A percentile compares a stretch with the other conserved stretches of the same genome.
Evolutionary conservation across 768 basidiomycete genomes (phyloP).

Genomic region (Saitozyma sp.): DNA sequence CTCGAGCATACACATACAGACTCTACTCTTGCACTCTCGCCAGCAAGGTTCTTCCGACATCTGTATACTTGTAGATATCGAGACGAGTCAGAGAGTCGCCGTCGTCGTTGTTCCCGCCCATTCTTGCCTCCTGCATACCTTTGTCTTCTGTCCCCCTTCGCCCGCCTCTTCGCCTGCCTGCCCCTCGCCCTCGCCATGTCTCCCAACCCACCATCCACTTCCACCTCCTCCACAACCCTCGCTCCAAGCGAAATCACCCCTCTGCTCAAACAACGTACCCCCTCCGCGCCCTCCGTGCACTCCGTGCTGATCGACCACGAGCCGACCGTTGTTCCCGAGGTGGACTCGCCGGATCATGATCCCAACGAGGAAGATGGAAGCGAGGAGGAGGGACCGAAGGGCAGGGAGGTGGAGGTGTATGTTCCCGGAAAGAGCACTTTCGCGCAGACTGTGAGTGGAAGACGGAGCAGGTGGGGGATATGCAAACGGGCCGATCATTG

Average conservation of each 20-base stretch:
- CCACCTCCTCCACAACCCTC: neutral
- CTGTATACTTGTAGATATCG: too few relatives aligned
- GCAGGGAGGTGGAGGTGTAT: conserved; percentile 39
- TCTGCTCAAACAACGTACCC: neutral
- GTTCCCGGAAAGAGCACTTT: conserved; percentile 37
- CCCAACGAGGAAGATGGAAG: neutral
- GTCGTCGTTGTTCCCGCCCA: too few relatives aligned
- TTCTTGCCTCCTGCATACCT: too few relatives aligned
- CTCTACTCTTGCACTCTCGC: too few relatives aligned
- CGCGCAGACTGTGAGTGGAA: conserved; percentile 39
- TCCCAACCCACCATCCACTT: neutral
- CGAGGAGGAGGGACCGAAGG: neutral
- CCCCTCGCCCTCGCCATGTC: neutral
- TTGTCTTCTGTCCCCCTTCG: neutral
- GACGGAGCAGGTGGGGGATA: too few relatives aligned
- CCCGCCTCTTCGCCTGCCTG: conserved; percentile 2
- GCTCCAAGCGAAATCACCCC: conserved; percentile 12
- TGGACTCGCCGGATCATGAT: neutral
- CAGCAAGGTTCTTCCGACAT: too few relatives aligned
- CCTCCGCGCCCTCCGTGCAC: conserved; percentile 2
- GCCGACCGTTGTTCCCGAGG: neutral
- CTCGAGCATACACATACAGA: too few relatives aligned
- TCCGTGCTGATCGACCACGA: conserved; percentile 6
- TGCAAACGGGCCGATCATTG: too few relatives aligned
- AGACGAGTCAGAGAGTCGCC: too few relatives aligned